Evolutionary conservation across 257 asterid species (phyloP).

Genomic region (Nicotiana tomentosiformis): DNA sequence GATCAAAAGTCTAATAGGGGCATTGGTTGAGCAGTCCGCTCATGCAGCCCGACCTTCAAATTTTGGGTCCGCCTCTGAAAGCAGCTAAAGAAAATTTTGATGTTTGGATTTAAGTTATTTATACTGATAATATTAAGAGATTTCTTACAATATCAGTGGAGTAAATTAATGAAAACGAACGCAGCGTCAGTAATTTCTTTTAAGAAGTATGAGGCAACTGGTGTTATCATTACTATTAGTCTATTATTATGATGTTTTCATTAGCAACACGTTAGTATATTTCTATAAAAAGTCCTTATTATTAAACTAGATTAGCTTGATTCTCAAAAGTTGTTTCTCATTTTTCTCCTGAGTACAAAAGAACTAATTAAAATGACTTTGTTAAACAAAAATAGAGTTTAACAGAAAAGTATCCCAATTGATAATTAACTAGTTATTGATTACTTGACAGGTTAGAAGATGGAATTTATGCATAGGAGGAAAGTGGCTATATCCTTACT

Average conservation of each 20-base stretch:
- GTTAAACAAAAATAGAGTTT: not conserved
- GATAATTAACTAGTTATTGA: not conserved
- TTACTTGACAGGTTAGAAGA: not conserved
- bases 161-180: too few relatives aligned
- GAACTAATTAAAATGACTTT: not conserved
- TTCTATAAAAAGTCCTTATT: not conserved
- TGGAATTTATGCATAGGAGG: not conserved
- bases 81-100: too few relatives aligned
- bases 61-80: too few relatives aligned
- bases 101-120: too few relatives aligned
- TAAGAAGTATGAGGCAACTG: too few relatives aligned
- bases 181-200: too few relatives aligned
- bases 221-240: too few relatives aligned
- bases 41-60: too few relatives aligned
- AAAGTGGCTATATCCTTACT: not conserved
- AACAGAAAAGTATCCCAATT: not conserved
- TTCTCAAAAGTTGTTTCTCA: not conserved
- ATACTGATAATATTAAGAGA: too few relatives aligned
- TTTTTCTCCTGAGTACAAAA: not conserved
- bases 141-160: too few relatives aligned
- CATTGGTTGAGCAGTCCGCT: too few relatives aligned
- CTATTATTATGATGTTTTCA: not conserved
- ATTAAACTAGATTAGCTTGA: not conserved
- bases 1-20: too few relatives aligned
- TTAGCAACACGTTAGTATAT: not conserved